phyloP scores from a whole-genome alignment of 2,329 filamentous ascomycete genomes.

The Alternaria arborescens region DNA sequence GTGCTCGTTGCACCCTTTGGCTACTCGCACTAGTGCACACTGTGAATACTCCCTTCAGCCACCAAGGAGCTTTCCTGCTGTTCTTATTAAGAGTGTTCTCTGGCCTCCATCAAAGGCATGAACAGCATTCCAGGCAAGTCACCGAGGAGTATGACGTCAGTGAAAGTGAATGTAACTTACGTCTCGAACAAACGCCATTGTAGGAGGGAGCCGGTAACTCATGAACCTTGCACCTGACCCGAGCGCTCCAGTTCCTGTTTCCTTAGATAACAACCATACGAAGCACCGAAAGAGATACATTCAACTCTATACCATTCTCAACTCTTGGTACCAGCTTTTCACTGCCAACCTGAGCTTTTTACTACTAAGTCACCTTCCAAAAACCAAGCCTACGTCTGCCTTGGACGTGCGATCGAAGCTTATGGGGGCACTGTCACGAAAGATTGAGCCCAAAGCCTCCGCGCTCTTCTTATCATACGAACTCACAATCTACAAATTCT shows the following conservation, averaged over 20 bases:
- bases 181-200: neutral
- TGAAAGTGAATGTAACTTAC: neutral
- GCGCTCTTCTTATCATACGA: slow-evolving; percentile 1
- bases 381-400: neutral
- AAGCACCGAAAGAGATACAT: neutral
- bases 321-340: neutral
- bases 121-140: neutral
- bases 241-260: neutral
- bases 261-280: neutral
- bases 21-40: neutral
- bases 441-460: neutral
- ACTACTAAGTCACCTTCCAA: neutral
- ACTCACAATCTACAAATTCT: slow-evolving; percentile 6
- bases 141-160: neutral
- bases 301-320: neutral
- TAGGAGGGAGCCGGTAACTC: neutral
- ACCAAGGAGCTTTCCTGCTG: neutral
- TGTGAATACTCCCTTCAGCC: neutral
- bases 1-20: neutral
- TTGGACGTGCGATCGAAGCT: neutral
- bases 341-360: neutral
- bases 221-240: neutral
- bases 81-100: neutral
- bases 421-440: neutral
- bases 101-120: neutral